These are phyloP conservation scores for Gardenia jasminoides DNA, from an alignment of 257 asterid species.

Conservation along the genomic window DNA sequence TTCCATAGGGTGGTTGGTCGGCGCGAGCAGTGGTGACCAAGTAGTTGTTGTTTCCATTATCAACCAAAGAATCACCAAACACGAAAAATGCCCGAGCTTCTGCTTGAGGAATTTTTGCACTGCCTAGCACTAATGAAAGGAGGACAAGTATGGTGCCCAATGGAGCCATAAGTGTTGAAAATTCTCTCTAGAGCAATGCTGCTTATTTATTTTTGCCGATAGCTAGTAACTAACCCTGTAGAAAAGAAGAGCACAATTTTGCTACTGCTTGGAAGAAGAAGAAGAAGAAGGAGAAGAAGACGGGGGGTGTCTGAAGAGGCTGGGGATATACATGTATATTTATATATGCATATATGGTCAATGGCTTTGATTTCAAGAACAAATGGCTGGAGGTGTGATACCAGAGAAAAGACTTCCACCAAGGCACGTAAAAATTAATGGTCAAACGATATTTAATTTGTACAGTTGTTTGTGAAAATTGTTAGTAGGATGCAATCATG, in stretches of 20 bases:
- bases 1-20: slow-evolving; percentile 59
- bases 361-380: neutral
- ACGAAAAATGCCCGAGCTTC: slow-evolving; percentile 45
- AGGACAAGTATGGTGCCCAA: neutral
- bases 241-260: neutral
- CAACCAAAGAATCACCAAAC: slow-evolving; percentile 67
- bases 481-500: neutral
- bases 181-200: neutral
- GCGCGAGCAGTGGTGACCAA: slow-evolving; percentile 63
- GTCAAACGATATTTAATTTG: slow-evolving; percentile 15
- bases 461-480: slow-evolving; percentile 5
- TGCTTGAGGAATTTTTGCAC: neutral
- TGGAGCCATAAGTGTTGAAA: neutral
- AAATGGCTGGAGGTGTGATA: neutral
- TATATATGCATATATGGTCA: neutral
- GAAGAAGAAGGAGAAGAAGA: neutral
- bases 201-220: neutral
- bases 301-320: neutral
- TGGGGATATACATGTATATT: slow-evolving; percentile 2
- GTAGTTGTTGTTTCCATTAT: slow-evolving; percentile 63
- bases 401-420: neutral
- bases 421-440: neutral
- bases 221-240: neutral
- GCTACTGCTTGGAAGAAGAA: neutral
- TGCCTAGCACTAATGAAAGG: neutral